Evolutionary conservation across 148 eudicot species (phyloP).

Genomic region (Camellia granthamiana): DNA sequence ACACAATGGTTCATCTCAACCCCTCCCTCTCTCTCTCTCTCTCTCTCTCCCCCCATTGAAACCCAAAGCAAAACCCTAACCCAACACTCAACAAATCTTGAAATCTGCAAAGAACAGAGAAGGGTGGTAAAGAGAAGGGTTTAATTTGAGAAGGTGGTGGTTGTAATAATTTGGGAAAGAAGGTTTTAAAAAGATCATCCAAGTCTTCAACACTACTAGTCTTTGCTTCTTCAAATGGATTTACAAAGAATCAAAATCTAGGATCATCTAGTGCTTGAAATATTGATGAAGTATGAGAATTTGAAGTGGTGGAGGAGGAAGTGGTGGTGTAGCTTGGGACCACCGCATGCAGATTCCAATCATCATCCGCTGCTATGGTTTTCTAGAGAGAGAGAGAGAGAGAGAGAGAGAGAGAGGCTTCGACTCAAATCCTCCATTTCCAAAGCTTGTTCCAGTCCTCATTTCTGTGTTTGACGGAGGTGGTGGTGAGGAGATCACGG

Average conservation of each 20-base stretch:
- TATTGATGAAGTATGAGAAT: neutral
- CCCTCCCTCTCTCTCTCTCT: too few relatives aligned
- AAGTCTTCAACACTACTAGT: slow-evolving; percentile 30
- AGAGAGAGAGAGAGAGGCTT: neutral
- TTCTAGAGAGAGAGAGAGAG: slow-evolving; percentile 12
- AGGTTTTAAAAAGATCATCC: slow-evolving; percentile 44
- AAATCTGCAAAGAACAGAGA: slow-evolving; percentile 35
- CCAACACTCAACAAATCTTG: slow-evolving; percentile 20
- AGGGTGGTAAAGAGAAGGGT: slow-evolving; percentile 30
- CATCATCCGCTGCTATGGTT: slow-evolving; percentile 39
- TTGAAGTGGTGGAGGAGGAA: slow-evolving; percentile 29
- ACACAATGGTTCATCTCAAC: too few relatives aligned
- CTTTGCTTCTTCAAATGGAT: slow-evolving; percentile 30
- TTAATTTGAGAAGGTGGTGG: slow-evolving; percentile 20
- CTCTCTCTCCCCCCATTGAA: too few relatives aligned
- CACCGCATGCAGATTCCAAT: slow-evolving; percentile 87
- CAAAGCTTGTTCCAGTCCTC: too few relatives aligned
- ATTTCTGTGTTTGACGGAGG: slow-evolving; percentile 24
- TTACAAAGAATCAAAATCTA: slow-evolving; percentile 18
- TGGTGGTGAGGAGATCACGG: slow-evolving; percentile 79
- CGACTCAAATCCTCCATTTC: too few relatives aligned
- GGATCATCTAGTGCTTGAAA: slow-evolving; percentile 15
- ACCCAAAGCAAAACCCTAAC: too few relatives aligned
- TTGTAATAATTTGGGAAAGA: slow-evolving; percentile 15
- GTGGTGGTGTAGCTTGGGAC: slow-evolving; percentile 56